phyloP scores from a whole-genome alignment of 1,284 basidiomycete species.

The Malassezia psittaci region DNA sequence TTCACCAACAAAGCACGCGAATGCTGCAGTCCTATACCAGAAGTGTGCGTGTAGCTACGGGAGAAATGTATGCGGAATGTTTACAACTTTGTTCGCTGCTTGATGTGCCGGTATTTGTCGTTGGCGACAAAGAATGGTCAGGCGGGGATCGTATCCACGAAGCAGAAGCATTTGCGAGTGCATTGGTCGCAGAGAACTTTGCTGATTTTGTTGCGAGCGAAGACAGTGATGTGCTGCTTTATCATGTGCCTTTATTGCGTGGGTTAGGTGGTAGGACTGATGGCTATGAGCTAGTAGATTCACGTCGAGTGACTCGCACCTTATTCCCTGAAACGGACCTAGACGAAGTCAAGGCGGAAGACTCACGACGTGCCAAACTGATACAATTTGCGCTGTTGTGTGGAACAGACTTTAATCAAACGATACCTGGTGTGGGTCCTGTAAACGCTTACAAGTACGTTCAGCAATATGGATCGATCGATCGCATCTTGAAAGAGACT shows the following conservation, averaged over 20 bases:
- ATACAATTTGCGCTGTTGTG: constrained; percentile 43
- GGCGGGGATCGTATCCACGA: constrained; percentile 35
- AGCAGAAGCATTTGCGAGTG: constrained; percentile 45
- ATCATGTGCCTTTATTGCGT: constrained; percentile 41
- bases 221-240: constrained; percentile 47
- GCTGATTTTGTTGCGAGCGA: constrained; percentile 47
- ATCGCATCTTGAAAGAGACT: background rate
- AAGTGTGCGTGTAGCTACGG: constrained; percentile 22
- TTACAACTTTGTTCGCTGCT: constrained; percentile 32
- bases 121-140: constrained; percentile 29
- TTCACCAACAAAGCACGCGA: constrained; percentile 21
- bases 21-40: constrained; percentile 28
- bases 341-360: background rate
- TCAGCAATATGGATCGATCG: background rate
- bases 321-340: constrained; percentile 22
- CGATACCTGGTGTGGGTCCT: constrained; percentile 32
- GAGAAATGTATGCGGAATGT: constrained; percentile 26
- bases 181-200: constrained; percentile 32
- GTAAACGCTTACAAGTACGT: background rate
- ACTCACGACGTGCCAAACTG: constrained; percentile 22
- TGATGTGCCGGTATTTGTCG: constrained; percentile 37
- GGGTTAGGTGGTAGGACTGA: constrained; percentile 26
- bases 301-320: constrained; percentile 17
- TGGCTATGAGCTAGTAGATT: constrained; percentile 30
- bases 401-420: constrained; percentile 46